phyloP scores from a whole-genome alignment of 2,329 filamentous ascomycete species.

The Paramyrothecium roridum region DNA sequence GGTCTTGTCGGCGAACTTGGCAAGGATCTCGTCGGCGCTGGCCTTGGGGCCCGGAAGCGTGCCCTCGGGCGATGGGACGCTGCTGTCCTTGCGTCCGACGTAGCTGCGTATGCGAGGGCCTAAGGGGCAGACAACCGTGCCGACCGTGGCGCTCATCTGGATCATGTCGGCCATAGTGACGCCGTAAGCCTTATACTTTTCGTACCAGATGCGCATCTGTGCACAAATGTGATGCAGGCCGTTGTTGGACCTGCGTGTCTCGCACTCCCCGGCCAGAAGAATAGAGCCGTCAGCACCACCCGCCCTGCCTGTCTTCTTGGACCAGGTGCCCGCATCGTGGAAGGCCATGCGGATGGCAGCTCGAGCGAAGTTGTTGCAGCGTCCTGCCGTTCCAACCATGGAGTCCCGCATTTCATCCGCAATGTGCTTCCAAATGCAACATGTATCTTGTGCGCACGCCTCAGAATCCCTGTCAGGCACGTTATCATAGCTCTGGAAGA shows the following conservation, averaged over 20 bases:
- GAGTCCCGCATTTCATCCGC: constrained; percentile 29
- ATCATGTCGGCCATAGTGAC: constrained; percentile 2
- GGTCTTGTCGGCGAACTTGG: constrained; percentile 1
- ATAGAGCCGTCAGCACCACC: not conserved
- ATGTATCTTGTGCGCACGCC: constrained; percentile 28
- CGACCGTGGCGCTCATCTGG: constrained; percentile 2
- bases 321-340: constrained; percentile 40
- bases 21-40: not conserved
- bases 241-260: not conserved
- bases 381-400: constrained; percentile 27
- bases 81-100: constrained; percentile 1
- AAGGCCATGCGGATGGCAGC: constrained; percentile 39
- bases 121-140: not conserved
- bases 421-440: constrained; percentile 38
- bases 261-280: not conserved
- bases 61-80: not conserved
- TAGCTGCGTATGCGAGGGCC: not conserved
- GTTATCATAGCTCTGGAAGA: not conserved
- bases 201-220: not conserved
- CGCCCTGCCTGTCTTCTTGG: constrained; percentile 4
- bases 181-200: constrained; percentile 1
- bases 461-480: constrained; percentile 3
- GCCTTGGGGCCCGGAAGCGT: not conserved
- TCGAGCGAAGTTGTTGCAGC: constrained; percentile 37
- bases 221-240: not conserved